phyloP scores from a whole-genome alignment of 116 monocot species.

The Papilionanthe hybrid region DNA sequence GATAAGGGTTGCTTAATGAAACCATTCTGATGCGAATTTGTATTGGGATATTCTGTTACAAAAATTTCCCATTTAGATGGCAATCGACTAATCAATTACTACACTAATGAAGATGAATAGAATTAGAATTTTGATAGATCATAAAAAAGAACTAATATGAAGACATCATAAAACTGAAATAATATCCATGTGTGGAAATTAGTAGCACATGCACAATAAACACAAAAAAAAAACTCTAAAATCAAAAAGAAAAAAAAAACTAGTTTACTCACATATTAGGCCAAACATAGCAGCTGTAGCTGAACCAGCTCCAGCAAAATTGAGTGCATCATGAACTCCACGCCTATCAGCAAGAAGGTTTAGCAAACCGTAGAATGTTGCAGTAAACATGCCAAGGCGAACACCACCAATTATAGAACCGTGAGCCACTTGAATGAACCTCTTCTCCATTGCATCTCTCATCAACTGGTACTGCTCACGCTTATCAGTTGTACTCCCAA shows the following conservation, averaged over 20 bases:
- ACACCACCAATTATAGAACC: slow-evolving; percentile 87
- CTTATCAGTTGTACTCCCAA: slow-evolving; percentile 92
- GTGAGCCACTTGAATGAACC: slow-evolving; percentile 68
- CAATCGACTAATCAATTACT: background rate
- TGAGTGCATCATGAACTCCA: slow-evolving; percentile 80
- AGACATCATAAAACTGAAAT: background rate
- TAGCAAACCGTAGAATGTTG: slow-evolving; percentile 69
- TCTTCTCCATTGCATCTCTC: slow-evolving; percentile 99
- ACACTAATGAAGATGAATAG: background rate
- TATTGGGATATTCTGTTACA: too few species aligned
- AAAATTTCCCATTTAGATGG: background rate
- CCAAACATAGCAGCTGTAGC: slow-evolving; percentile 93
- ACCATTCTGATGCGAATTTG: too few species aligned
- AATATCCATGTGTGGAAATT: background rate
- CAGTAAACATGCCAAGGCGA: slow-evolving; percentile 93
- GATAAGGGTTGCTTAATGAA: too few species aligned
- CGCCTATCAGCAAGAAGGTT: slow-evolving; percentile 72
- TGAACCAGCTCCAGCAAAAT: slow-evolving; percentile 91
- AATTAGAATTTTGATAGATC: background rate
- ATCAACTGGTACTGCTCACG: slow-evolving; percentile 94
- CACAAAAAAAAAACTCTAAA: background rate
- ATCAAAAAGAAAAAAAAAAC: background rate
- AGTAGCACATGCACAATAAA: background rate
- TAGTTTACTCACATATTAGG: slow-evolving; percentile 60
- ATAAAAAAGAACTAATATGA: background rate